Conservation (phyloP, 2,329 filamentous ascomycete genomes). For the Domatiomyces catenatus region DNA sequence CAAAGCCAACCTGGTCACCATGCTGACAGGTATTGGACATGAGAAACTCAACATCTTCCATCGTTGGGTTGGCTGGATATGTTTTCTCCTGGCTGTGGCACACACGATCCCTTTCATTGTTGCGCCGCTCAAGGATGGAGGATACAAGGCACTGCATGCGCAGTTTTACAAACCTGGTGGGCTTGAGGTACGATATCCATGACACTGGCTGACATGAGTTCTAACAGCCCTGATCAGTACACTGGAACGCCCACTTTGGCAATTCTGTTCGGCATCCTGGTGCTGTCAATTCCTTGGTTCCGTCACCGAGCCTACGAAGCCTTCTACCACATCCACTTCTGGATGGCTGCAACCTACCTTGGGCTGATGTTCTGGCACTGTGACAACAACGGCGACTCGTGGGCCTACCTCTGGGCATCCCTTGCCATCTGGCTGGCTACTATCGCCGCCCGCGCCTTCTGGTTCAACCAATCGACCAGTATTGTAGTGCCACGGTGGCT, state of each 20-base stretch:
- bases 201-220: not conserved
- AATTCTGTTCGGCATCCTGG: constrained; percentile 14
- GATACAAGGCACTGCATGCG: constrained; percentile 3
- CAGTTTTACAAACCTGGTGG: constrained; percentile 6
- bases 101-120: constrained; percentile 17
- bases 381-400: constrained; percentile 9
- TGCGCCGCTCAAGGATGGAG: constrained; percentile 8
- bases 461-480: constrained; percentile 4
- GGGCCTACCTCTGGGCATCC: constrained; percentile 18
- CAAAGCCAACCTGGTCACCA: constrained; percentile 20
- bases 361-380: constrained; percentile 19
- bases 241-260: constrained; percentile 9
- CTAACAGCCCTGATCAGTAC: constrained; percentile 5
- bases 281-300: constrained; percentile 19
- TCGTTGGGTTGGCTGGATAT: constrained; percentile 10
- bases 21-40: constrained; percentile 20
- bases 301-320: constrained; percentile 16
- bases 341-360: constrained; percentile 15
- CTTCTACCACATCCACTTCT: constrained; percentile 17
- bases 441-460: constrained; percentile 12
- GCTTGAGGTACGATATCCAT: constrained; percentile 3
- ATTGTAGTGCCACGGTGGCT: constrained; percentile 11
- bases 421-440: constrained; percentile 14
- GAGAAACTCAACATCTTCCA: constrained; percentile 20
- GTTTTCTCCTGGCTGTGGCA: constrained; percentile 15